phyloP scores from a whole-genome alignment of 1,284 basidiomycete genomes.

The Polyporus tsugae region DNA sequence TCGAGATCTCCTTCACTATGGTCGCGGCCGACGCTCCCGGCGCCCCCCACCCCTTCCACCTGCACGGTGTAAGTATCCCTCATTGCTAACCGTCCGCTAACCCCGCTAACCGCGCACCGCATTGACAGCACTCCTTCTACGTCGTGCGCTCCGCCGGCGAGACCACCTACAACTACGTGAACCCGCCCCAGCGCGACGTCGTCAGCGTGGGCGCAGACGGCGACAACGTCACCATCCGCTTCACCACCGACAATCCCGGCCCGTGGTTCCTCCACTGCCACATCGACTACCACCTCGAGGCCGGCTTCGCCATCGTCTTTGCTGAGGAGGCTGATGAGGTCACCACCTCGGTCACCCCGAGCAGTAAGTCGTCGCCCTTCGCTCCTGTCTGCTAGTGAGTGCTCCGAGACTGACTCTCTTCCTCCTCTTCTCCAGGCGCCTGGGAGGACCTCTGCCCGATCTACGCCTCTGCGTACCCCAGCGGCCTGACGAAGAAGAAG shows the following conservation, averaged over 20 bases:
- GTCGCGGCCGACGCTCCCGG: conserved; percentile 31
- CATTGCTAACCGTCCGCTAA: neutral
- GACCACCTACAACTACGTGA: conserved; percentile 38
- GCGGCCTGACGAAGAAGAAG: conserved; percentile 1
- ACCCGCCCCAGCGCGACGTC: conserved; percentile 42
- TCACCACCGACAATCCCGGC: conserved; percentile 16
- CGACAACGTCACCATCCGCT: conserved; percentile 18
- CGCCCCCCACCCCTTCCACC: conserved; percentile 46
- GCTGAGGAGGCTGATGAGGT: conserved; percentile 35
- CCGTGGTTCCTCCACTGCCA: conserved; percentile 34
- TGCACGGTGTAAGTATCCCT: conserved; percentile 43
- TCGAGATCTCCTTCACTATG: conserved; percentile 44
- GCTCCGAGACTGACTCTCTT: neutral
- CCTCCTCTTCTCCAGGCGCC: neutral
- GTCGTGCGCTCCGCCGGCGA: conserved; percentile 40
- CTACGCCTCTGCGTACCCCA: conserved; percentile 1
- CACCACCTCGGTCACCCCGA: conserved; percentile 10
- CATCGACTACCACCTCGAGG: conserved; percentile 38
- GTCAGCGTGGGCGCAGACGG: conserved; percentile 29
- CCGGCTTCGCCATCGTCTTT: conserved; percentile 38
- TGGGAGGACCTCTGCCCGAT: conserved; percentile 17
- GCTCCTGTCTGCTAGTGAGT: neutral
- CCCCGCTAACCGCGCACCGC: conserved; percentile 1
- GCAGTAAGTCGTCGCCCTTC: conserved; percentile 2
- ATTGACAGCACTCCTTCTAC: conserved; percentile 32